Evolutionary conservation across 2,329 filamentous ascomycete genomes (phyloP).

Genomic region (Ceratocystis alfenasii): DNA sequence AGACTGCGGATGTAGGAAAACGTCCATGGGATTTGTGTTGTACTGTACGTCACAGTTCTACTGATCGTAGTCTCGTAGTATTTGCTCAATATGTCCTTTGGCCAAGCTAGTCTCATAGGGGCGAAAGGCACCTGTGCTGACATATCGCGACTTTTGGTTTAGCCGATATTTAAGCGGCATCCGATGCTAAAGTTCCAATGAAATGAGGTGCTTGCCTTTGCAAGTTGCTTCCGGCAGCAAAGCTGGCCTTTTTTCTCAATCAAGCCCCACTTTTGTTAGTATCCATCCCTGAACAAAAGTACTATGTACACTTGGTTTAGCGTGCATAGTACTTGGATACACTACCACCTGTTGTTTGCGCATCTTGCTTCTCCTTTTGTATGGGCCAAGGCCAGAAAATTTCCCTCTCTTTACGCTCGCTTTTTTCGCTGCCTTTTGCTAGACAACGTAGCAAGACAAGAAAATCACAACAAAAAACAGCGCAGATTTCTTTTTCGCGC

Average conservation of each 20-base stretch:
- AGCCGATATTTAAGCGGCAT: not conserved
- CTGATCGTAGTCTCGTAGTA: not conserved
- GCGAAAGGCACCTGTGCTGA: not conserved
- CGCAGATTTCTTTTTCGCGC: conserved; percentile 16
- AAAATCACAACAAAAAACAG: conserved; percentile 17
- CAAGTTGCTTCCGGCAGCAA: not conserved
- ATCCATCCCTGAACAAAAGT: not conserved
- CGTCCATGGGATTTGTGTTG: too few relatives aligned
- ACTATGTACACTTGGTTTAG: not conserved
- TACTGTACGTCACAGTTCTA: not conserved
- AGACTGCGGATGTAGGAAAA: not conserved
- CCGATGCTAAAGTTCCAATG: not conserved
- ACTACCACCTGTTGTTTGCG: not conserved
- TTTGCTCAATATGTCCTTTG: not conserved
- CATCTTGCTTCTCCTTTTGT: not conserved
- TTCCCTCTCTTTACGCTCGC: conserved; percentile 9
- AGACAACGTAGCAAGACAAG: conserved; percentile 6
- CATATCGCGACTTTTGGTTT: not conserved
- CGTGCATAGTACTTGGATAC: not conserved
- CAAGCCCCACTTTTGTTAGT: conserved; percentile 10
- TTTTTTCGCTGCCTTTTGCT: conserved; percentile 4
- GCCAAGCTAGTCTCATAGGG: not conserved
- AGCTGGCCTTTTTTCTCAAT: not conserved
- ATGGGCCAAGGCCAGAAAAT: not conserved
- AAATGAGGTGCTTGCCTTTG: not conserved